Evolutionary conservation across 140 eudicot species (phyloP).

Genomic region (Cichorium intybus): DNA sequence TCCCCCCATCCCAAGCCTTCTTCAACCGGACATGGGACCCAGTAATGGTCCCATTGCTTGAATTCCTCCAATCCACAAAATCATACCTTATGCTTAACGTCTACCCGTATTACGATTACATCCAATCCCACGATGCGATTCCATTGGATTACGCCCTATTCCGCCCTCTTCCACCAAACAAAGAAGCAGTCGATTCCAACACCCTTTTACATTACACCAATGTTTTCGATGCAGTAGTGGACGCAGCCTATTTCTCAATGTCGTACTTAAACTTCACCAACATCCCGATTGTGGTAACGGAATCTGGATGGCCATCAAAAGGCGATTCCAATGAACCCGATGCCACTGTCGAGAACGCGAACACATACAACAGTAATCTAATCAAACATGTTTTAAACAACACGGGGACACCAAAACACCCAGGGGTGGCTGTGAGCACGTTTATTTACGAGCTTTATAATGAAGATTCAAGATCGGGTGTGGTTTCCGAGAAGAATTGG

Average conservation of each 20-base stretch:
- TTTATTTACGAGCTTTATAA: conserved; percentile 79
- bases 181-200: conserved; percentile 79
- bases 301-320: conserved; percentile 93
- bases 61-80: conserved; percentile 57
- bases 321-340: conserved; percentile 74
- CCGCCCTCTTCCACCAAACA: conserved; percentile 76
- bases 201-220: conserved; percentile 79
- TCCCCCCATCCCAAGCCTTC: conserved; percentile 91
- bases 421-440: conserved; percentile 68
- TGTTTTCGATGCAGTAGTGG: conserved; percentile 80
- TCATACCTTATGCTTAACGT: conserved; percentile 76
- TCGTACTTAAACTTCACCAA: conserved; percentile 68
- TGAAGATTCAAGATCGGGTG: conserved; percentile 59
- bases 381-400: conserved; percentile 59
- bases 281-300: conserved; percentile 68
- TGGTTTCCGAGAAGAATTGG: conserved; percentile 78
- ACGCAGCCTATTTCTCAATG: conserved; percentile 83
- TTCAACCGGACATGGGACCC: conserved; percentile 77
- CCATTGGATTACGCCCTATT: conserved; percentile 79
- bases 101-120: conserved; percentile 81
- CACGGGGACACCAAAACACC: conserved; percentile 88
- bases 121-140: conserved; percentile 56
- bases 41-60: conserved; percentile 67
- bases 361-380: conserved; percentile 79
- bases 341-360: conserved; percentile 72